Conservation (phyloP, 306 rosid species). For the Casuarina cunninghamiana region DNA sequence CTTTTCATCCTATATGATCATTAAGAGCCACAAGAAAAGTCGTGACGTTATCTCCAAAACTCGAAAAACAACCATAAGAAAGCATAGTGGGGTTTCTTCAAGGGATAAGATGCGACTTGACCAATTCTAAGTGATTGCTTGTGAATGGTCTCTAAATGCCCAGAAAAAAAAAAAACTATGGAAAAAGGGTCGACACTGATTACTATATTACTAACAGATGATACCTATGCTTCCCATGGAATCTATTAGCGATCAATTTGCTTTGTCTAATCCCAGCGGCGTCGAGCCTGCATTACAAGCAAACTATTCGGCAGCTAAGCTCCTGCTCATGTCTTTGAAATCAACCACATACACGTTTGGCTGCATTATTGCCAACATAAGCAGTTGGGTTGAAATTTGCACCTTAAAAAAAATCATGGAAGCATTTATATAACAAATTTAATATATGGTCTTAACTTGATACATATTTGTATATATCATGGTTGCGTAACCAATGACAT, state of each 20-base stretch:
- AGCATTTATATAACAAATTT: too few relatives aligned
- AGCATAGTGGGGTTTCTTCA: neutral
- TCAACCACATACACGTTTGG: neutral
- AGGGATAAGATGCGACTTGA: neutral
- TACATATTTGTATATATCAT: too few relatives aligned
- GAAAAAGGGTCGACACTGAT: neutral
- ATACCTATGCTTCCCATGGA: too few relatives aligned
- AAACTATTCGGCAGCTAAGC: neutral
- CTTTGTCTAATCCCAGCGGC: slow-evolving; percentile 4
- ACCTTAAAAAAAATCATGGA: neutral
- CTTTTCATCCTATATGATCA: too few relatives aligned
- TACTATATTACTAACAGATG: neutral
- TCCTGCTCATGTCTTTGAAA: neutral
- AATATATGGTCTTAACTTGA: too few relatives aligned
- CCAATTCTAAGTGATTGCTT: neutral
- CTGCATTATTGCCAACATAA: neutral
- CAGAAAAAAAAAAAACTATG: too few relatives aligned
- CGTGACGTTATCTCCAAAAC: neutral
- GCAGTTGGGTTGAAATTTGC: neutral
- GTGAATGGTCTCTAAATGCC: neutral
- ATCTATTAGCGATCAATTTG: neutral
- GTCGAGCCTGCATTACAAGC: neutral
- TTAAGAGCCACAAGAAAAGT: neutral
- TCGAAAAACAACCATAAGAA: too few relatives aligned
- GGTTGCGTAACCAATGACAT: too few relatives aligned